Percentiles rank a stretch among this genome's conserved stretches.
Evolutionary conservation across 2,329 filamentous ascomycete species (phyloP).

Genomic region (Colletotrichum filicis): DNA sequence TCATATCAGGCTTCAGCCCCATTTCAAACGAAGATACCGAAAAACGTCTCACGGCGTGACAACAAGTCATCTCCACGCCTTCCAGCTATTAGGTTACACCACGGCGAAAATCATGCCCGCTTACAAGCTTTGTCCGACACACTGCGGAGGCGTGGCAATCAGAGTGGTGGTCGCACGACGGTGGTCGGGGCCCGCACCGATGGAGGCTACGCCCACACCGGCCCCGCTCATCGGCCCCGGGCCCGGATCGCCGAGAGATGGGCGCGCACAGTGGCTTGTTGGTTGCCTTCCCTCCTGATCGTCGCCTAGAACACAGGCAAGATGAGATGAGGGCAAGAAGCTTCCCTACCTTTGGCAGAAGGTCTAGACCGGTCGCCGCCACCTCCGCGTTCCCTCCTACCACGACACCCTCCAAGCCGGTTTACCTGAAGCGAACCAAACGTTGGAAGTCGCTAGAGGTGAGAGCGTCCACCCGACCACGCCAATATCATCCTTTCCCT

Average conservation of each 20-base stretch:
- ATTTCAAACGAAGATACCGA: not conserved
- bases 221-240: conserved; percentile 24
- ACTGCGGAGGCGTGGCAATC: no score
- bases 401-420: not conserved
- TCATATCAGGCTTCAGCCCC: not conserved
- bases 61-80: not conserved
- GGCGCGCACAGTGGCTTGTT: not conserved
- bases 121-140: not conserved
- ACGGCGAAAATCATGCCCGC: not conserved
- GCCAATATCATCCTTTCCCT: not conserved
- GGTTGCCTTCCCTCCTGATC: not conserved
- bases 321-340: not conserved
- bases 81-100: not conserved
- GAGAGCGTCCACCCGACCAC: not conserved
- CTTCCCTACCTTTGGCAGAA: not conserved
- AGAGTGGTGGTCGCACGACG: conserved; percentile 1
- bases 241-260: conserved; percentile 23
- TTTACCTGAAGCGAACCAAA: not conserved
- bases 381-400: conserved; percentile 7
- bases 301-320: not conserved
- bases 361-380: conserved; percentile 18
- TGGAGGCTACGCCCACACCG: not conserved
- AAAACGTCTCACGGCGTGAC: not conserved
- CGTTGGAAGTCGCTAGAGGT: not conserved
- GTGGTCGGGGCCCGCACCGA: conserved; percentile 15